Evolutionary conservation across 1,284 basidiomycete species (phyloP), one percentile per base, ranked within the genome.

Genomic region (Uromyces viciae-fabae): DNA sequence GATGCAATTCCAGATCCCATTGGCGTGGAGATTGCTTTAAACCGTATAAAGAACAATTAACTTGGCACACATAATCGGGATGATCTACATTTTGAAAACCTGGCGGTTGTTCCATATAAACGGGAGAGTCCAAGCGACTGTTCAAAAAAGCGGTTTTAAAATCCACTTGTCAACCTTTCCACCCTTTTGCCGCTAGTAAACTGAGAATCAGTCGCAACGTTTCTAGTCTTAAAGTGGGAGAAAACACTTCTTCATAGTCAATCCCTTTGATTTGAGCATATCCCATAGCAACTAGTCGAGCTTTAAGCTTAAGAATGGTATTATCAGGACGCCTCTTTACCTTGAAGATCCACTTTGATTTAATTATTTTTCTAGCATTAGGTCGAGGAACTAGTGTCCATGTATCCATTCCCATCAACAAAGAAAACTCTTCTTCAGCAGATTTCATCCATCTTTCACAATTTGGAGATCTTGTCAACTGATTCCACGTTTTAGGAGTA

Each of bases 331-430:
- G 15, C 1, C 73, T 14, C 40, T 75, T 75, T 22, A 75, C 40
- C 31, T 75, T 75, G 38, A 75, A 75, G 5, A 75, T 36, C 73
- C 73, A 75, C 19, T 75, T 75, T 19, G 73, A 75, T 22, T 43
- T 33, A 19, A 75, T 75, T 52, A 75, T 62, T 31, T 62, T 73
- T 33, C 71, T 15, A 17, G 31, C 40, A 2, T 54, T 9, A 2
- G 49, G 46, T 2, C 1, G 71, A 22, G 73, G 73, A 31, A 75
- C 73, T 7, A 75, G 56, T n/a, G 36, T 75, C 73, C 73, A 75
- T 11, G 73, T 75, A 17, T 56, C 11, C 73, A 75, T 60, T 3
- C 52, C 72, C 11, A 74, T 31, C 5, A 74, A 33, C 4, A 56
- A 75, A 5, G 73, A 1, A 17, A 40, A 42, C 33, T 75, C 56